Evolutionary conservation across 331 rosid species (phyloP).

Genomic region (Telfairia occidentalis): DNA sequence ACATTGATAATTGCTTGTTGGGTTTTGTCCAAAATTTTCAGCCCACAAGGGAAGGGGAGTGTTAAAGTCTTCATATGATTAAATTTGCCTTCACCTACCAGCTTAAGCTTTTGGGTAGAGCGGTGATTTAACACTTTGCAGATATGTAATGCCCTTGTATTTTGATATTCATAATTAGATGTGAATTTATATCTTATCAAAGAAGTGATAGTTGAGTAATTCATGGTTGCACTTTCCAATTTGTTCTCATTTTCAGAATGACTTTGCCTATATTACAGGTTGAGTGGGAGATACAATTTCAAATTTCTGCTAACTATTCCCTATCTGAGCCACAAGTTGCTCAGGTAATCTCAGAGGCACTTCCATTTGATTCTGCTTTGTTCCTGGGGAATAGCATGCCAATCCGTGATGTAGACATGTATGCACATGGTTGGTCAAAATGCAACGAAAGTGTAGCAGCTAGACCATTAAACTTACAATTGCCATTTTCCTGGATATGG

Average conservation of each 20-base stretch:
- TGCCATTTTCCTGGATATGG: slow-evolving; percentile 50
- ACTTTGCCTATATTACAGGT: slow-evolving; percentile 39
- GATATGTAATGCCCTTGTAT: neutral
- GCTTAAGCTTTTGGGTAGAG: too few species aligned
- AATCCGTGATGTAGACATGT: slow-evolving; percentile 83
- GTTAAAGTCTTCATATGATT: too few species aligned
- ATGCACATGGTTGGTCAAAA: slow-evolving; percentile 57
- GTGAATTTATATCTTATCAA: neutral
- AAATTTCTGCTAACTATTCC: slow-evolving; percentile 47
- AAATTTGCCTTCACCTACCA: too few species aligned
- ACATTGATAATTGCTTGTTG: too few species aligned
- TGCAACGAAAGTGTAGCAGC: slow-evolving; percentile 24
- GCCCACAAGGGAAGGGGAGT: too few species aligned
- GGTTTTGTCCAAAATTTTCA: too few species aligned
- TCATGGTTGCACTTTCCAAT: neutral
- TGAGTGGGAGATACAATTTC: slow-evolving; percentile 74
- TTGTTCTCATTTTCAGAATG: slow-evolving; percentile 2
- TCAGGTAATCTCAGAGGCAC: slow-evolving; percentile 46
- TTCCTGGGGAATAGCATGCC: slow-evolving; percentile 96
- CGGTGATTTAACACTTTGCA: too few species aligned
- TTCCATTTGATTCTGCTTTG: slow-evolving; percentile 60
- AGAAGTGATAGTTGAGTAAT: neutral
- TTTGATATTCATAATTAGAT: neutral
- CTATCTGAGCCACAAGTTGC: slow-evolving; percentile 88
- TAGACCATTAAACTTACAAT: slow-evolving; percentile 32